phyloP scores from a whole-genome alignment of 805 yeast species.

The Metschnikowia amazonensis region DNA sequence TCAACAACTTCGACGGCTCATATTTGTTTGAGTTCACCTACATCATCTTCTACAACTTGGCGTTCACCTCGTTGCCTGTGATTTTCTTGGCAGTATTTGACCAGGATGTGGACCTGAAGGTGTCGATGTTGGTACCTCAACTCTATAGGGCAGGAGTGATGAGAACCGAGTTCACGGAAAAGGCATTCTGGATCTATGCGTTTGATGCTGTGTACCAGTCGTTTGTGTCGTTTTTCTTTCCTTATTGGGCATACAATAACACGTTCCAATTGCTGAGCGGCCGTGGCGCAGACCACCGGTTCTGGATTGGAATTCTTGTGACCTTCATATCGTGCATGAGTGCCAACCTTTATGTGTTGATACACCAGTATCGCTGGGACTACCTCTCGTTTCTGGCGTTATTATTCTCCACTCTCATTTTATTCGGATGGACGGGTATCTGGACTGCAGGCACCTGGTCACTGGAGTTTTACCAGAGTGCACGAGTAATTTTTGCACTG shows the following conservation, averaged over 20 bases:
- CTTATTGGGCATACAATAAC: constrained; percentile 51
- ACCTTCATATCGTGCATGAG: constrained; percentile 64
- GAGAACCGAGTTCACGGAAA: constrained; percentile 58
- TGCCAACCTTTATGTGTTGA: constrained; percentile 60
- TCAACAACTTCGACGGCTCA: constrained; percentile 67
- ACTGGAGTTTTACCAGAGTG: constrained; percentile 59
- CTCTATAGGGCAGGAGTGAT: constrained; percentile 65
- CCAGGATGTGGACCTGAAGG: constrained; percentile 67
- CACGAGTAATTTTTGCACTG: constrained; percentile 53
- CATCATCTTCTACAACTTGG: constrained; percentile 74
- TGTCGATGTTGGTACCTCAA: constrained; percentile 66
- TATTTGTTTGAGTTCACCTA: constrained; percentile 75
- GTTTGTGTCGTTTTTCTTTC: constrained; percentile 62
- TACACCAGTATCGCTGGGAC: constrained; percentile 79
- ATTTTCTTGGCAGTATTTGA: constrained; percentile 69
- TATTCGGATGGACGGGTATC: constrained; percentile 76
- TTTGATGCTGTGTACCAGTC: constrained; percentile 71
- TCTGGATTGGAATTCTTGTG: constrained; percentile 64
- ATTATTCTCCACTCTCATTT: constrained; percentile 52
- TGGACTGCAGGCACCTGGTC: constrained; percentile 60
- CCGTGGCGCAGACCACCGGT: constrained; percentile 64
- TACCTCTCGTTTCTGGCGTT: constrained; percentile 61
- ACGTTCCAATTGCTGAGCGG: constrained; percentile 48
- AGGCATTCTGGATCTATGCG: constrained; percentile 59
- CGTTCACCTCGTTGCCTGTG: constrained; percentile 77